Evolutionary conservation across 108 stramenopile genomes (phyloP).

Genomic region (Thalassiosira profunda): DNA sequence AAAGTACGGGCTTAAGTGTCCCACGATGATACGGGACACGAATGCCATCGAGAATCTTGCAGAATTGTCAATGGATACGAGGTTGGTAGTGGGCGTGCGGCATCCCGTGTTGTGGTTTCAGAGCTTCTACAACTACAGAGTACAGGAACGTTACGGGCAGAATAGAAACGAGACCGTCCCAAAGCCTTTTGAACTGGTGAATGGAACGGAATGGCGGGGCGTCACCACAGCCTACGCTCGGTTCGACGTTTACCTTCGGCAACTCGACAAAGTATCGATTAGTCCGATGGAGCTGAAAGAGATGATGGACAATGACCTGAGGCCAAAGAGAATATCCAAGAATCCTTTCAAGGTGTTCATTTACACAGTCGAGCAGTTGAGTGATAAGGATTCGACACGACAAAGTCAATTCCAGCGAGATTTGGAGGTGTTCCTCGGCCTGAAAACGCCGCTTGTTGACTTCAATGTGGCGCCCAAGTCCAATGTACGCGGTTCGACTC

Average conservation of each 20-base stretch:
- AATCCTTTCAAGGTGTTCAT: constrained; percentile 49
- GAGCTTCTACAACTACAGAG: constrained; percentile 46
- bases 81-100: constrained; percentile 54
- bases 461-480: constrained; percentile 31
- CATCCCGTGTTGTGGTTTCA: constrained; percentile 55
- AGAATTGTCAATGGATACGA: constrained; percentile 24
- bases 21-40: constrained; percentile 19
- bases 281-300: constrained; percentile 19
- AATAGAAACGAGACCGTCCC: neutral
- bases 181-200: neutral
- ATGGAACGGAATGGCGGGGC: constrained; percentile 1
- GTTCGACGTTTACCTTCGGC: constrained; percentile 7
- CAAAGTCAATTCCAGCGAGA: constrained; percentile 23
- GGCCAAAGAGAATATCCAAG: constrained; percentile 10
- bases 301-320: constrained; percentile 7
- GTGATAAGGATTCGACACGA: constrained; percentile 42
- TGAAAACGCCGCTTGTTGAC: constrained; percentile 26
- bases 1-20: constrained; percentile 34
- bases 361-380: constrained; percentile 53
- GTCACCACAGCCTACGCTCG: constrained; percentile 1
- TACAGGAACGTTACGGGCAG: neutral
- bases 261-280: constrained; percentile 31
- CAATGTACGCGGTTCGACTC: constrained; percentile 25
- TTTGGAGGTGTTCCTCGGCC: constrained; percentile 38
- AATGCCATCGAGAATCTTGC: constrained; percentile 31